Evolutionary conservation across 306 rosid species (phyloP).

Genomic region (Pyrus pyrifolia): DNA sequence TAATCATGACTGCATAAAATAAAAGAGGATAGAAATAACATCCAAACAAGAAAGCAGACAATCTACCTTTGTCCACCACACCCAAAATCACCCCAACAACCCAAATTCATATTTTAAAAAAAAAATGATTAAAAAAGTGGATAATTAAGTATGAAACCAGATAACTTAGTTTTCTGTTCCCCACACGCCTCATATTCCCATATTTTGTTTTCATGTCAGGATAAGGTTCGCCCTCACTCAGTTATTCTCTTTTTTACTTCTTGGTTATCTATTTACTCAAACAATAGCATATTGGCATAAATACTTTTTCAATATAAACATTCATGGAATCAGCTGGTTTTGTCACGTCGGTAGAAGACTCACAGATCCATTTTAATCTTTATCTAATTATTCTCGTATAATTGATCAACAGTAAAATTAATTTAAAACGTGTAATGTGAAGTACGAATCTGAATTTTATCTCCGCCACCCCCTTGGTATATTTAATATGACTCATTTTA

Average conservation of each 20-base stretch:
- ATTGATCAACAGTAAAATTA: too few relatives aligned
- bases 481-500: too few relatives aligned
- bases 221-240: constrained; percentile 33
- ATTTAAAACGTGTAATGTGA: too few relatives aligned
- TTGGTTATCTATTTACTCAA: neutral
- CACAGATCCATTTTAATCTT: rapidly evolving
- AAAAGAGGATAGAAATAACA: too few relatives aligned
- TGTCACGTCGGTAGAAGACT: too few relatives aligned
- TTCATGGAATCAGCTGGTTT: too few relatives aligned
- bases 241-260: constrained; percentile 14
- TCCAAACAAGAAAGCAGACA: neutral
- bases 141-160: constrained; percentile 1
- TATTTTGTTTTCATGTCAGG: constrained; percentile 15
- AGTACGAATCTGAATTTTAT: too few relatives aligned
- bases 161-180: constrained; percentile 24
- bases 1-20: too few relatives aligned
- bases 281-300: neutral
- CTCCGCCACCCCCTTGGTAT: too few relatives aligned
- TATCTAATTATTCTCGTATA: rapidly evolving
- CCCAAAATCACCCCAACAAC: neutral
- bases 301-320: neutral
- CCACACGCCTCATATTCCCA: neutral
- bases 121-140: too few relatives aligned
- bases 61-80: neutral
- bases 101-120: neutral